These are phyloP conservation scores for Mortierella alpina DNA, from an alignment of 192 early-diverging fungal species.

Conservation along the genomic window DNA sequence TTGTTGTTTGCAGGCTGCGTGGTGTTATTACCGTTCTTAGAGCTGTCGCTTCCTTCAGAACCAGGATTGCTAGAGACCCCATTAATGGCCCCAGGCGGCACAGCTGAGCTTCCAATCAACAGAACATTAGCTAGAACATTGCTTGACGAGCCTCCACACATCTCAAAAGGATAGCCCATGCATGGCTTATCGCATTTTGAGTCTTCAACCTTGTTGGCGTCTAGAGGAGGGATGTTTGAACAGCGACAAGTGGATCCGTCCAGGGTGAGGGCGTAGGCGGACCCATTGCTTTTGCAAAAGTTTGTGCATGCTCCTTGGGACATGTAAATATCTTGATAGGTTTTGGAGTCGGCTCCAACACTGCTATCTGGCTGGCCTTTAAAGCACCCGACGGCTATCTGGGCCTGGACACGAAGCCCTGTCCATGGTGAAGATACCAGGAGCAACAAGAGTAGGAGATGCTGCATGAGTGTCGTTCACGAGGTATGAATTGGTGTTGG, in stretches of 20 bases:
- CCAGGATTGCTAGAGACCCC: not conserved
- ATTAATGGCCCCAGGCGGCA: not conserved
- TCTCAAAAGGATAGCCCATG: slow-evolving; percentile 48
- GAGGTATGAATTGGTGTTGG: not conserved
- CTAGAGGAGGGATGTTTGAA: slow-evolving; percentile 17
- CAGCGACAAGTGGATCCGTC: slow-evolving; percentile 40
- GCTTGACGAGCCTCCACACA: slow-evolving; percentile 35
- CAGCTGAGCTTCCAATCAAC: slow-evolving; percentile 27
- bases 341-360: slow-evolving; percentile 7
- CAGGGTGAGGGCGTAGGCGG: slow-evolving; percentile 31
- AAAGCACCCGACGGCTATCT: slow-evolving; percentile 42
- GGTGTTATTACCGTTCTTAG: slow-evolving; percentile 1
- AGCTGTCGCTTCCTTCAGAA: not conserved
- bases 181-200: slow-evolving; percentile 46
- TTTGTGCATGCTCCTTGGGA: slow-evolving; percentile 48
- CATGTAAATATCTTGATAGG: slow-evolving; percentile 49
- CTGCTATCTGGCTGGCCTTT: slow-evolving; percentile 25
- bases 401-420: slow-evolving; percentile 7
- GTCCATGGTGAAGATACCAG: slow-evolving; percentile 1
- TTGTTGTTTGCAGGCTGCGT: not conserved
- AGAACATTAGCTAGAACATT: slow-evolving; percentile 24
- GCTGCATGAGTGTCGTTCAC: slow-evolving; percentile 31
- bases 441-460: not conserved
- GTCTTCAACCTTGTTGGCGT: slow-evolving; percentile 40
- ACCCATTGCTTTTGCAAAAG: slow-evolving; percentile 23